Percentiles rank a stretch among this genome's conserved stretches.
These are phyloP conservation scores for Mycena chlorophos DNA, from an alignment of 768 basidiomycete genomes.

Conservation along the genomic window DNA sequence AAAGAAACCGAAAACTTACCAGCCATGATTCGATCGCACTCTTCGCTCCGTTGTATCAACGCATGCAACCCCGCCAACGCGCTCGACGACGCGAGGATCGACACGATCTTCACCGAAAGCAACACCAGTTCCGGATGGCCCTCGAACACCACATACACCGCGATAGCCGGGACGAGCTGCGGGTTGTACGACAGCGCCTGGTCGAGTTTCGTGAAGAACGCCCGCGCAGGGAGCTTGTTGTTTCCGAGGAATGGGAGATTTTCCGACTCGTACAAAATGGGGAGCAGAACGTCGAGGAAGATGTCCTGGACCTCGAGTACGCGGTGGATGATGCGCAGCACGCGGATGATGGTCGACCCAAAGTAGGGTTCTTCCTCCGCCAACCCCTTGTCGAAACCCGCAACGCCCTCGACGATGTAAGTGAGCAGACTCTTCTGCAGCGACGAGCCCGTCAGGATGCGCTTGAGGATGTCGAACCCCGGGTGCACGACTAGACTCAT, in stretches of 20 bases:
- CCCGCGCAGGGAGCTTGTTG: conserved; percentile 58
- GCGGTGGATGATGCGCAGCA: conserved; percentile 78
- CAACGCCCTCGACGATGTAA: conserved; percentile 79
- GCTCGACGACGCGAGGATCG: conserved; percentile 62
- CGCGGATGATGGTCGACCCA: conserved; percentile 72
- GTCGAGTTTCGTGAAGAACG: conserved; percentile 73
- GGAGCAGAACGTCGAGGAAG: conserved; percentile 86
- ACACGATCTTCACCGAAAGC: conserved; percentile 76
- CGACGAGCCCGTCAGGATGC: conserved; percentile 69
- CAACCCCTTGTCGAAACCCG: conserved; percentile 70
- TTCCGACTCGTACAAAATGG: conserved; percentile 68
- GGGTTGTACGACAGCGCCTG: conserved; percentile 70
- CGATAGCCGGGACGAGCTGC: conserved; percentile 77
- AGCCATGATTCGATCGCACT: conserved; percentile 81
- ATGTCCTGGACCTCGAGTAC: conserved; percentile 84
- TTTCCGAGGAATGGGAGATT: conserved; percentile 55
- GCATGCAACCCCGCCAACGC: conserved; percentile 74
- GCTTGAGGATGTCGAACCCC: conserved; percentile 82
- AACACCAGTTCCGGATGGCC: conserved; percentile 72
- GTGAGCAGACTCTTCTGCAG: conserved; percentile 75
- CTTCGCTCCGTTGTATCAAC: conserved; percentile 75
- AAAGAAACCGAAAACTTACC: conserved; percentile 1
- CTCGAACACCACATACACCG: conserved; percentile 74
- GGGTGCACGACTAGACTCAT: conserved; percentile 70
- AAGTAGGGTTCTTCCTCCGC: conserved; percentile 73